Conservation (phyloP, 1,139 yeast genomes). For the Pichia kudriavzevii region DNA sequence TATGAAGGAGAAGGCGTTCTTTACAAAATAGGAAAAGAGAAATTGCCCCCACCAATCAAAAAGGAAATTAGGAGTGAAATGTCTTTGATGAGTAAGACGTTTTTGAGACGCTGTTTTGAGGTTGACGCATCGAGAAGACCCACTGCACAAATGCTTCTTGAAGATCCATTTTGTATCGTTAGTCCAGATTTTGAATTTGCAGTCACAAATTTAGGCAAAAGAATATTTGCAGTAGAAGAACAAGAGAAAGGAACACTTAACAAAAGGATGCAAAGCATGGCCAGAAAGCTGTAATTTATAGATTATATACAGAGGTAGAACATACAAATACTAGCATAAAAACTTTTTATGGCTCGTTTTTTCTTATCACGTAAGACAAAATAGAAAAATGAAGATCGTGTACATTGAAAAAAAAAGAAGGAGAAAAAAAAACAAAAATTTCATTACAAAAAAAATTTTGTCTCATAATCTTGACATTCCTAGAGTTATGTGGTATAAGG, state of each 20-base stretch:
- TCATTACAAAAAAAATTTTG: too few relatives aligned
- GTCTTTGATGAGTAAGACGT: conserved; percentile 57
- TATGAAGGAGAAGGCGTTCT: conserved; percentile 74
- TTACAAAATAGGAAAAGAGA: conserved; percentile 61
- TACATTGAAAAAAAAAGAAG: too few relatives aligned
- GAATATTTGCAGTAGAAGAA: conserved; percentile 45
- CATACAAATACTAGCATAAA: not conserved
- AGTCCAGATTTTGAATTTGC: conserved; percentile 49
- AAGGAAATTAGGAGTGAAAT: conserved; percentile 66
- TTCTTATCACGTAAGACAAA: not conserved
- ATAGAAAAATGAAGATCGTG: too few relatives aligned
- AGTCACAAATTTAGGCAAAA: conserved; percentile 54
- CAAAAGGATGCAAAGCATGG: conserved; percentile 20
- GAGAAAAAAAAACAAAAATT: too few relatives aligned
- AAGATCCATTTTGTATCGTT: conserved; percentile 53
- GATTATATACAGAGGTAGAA: not conserved
- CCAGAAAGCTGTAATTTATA: conserved; percentile 11
- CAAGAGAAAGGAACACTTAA: conserved; percentile 24
- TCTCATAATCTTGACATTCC: too few relatives aligned
- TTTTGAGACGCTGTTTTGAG: conserved; percentile 70
- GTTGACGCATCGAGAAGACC: conserved; percentile 81
- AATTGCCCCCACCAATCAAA: conserved; percentile 94
- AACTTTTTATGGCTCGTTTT: conserved; percentile 2
- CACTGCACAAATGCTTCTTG: conserved; percentile 64
- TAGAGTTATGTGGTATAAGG: too few relatives aligned